Percentiles rank a stretch among this genome's conserved stretches.
Evolutionary conservation across 106 monocot genomes (phyloP).

Genomic region (Dactylorhiza incarnata): DNA sequence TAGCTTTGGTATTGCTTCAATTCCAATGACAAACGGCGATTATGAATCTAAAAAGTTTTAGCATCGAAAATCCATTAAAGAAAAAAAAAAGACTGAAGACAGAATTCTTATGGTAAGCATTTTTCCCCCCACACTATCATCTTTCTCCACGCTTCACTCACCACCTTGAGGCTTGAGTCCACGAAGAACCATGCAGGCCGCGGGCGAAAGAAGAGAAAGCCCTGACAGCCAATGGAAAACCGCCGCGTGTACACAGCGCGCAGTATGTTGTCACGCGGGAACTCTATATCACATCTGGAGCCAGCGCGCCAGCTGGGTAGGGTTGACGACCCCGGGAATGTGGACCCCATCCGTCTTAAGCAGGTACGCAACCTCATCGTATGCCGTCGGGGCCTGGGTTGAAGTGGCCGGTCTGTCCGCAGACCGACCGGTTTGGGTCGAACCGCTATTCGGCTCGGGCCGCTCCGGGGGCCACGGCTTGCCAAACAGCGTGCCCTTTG

Average conservation of each 20-base stretch:
- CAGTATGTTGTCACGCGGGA: background rate
- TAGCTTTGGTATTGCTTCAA: no score
- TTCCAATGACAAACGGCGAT: no score
- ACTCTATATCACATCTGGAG: constrained; percentile 17
- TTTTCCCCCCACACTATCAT: background rate
- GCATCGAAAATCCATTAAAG: background rate
- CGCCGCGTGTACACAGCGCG: background rate
- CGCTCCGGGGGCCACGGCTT: constrained; percentile 16
- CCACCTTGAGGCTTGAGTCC: background rate
- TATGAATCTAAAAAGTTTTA: background rate
- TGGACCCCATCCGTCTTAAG: constrained; percentile 45
- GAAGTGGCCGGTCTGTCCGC: background rate
- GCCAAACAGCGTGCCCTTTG: constrained; percentile 50
- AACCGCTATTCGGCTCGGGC: constrained; percentile 7
- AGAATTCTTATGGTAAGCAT: background rate
- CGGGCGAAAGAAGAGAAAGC: background rate
- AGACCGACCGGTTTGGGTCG: constrained; percentile 7
- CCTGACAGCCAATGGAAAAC: background rate
- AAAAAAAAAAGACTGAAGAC: background rate
- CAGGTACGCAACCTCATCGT: constrained; percentile 35
- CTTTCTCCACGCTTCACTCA: background rate
- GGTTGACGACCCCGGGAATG: constrained; percentile 54
- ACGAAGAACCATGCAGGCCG: constrained; percentile 1
- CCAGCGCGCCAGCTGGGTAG: constrained; percentile 52
- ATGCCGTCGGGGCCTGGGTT: constrained; percentile 1